A percentile compares a stretch with the other conserved stretches of the same genome.
Evolutionary conservation across 192 early-diverging fungal species (phyloP).

Genomic region (Coemansia sp.): DNA sequence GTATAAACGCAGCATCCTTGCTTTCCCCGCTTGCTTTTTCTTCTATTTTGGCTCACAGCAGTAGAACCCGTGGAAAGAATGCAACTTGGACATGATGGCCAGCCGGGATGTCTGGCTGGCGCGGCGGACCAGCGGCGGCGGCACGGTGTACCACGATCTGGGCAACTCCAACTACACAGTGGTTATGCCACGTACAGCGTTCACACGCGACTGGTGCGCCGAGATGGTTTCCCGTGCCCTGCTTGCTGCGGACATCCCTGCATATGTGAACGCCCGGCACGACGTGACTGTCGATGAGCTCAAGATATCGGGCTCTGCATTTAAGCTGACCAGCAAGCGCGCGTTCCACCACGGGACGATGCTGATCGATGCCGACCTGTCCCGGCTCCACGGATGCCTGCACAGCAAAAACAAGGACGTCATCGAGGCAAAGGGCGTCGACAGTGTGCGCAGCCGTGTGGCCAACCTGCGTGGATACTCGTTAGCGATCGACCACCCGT

Average conservation of each 20-base stretch:
- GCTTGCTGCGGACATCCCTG: constrained; percentile 71
- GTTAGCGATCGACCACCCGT: constrained; percentile 75
- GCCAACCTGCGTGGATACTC: constrained; percentile 80
- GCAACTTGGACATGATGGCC: constrained; percentile 72
- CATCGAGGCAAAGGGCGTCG: constrained; percentile 84
- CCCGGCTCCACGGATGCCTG: constrained; percentile 55
- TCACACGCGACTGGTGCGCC: constrained; percentile 74
- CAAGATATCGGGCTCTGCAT: constrained; percentile 95
- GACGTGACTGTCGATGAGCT: constrained; percentile 82
- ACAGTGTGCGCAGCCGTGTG: constrained; percentile 85
- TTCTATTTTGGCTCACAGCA: not conserved
- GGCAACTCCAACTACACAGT: constrained; percentile 96
- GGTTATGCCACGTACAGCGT: constrained; percentile 84
- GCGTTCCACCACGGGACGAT: constrained; percentile 99
- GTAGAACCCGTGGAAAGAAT: constrained; percentile 96
- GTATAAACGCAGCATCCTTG: not conserved
- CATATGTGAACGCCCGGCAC: constrained; percentile 80
- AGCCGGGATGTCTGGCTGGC: constrained; percentile 75
- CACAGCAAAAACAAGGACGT: constrained; percentile 53
- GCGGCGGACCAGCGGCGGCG: constrained; percentile 87
- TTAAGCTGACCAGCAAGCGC: constrained; percentile 76
- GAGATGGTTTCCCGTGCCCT: constrained; percentile 76
- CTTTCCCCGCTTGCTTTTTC: not conserved
- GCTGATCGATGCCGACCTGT: constrained; percentile 89
- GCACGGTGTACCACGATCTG: constrained; percentile 94